Evolutionary conservation across 83 land plant genomes (phyloP).

Genomic region (Isoetes engelmannii): DNA sequence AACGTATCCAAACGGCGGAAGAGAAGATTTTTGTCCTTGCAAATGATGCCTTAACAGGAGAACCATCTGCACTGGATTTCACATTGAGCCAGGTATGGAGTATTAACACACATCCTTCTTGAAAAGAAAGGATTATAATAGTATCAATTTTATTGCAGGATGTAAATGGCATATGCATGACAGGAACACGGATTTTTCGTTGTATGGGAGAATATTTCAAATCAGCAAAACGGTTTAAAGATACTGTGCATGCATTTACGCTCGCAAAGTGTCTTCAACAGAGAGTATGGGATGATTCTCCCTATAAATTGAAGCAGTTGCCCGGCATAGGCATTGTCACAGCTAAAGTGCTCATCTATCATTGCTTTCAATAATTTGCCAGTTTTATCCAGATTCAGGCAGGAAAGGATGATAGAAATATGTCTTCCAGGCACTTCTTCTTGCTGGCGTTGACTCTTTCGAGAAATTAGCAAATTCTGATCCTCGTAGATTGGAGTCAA

Average conservation of each 20-base stretch:
- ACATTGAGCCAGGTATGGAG: slow-evolving; percentile 70
- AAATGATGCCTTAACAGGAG: slow-evolving; percentile 94
- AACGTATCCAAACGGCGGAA: slow-evolving; percentile 80
- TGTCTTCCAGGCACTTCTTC: slow-evolving; percentile 61
- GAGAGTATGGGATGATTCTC: slow-evolving; percentile 89
- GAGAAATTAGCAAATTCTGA: slow-evolving; percentile 68
- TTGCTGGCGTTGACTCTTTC: slow-evolving; percentile 69
- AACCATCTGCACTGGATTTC: slow-evolving; percentile 73
- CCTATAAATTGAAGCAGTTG: slow-evolving; percentile 84
- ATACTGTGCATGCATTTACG: slow-evolving; percentile 13
- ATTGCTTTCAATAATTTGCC: neutral
- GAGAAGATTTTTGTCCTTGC: slow-evolving; percentile 87
- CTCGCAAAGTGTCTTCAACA: slow-evolving; percentile 79
- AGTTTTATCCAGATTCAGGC: neutral
- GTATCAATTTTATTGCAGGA: slow-evolving; percentile 43
- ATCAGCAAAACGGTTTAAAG: slow-evolving; percentile 52
- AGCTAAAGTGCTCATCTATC: slow-evolving; percentile 60
- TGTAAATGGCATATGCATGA: slow-evolving; percentile 59
- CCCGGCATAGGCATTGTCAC: slow-evolving; percentile 94
- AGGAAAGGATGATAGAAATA: neutral
- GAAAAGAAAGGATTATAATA: neutral
- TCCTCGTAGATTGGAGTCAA: slow-evolving; percentile 80
- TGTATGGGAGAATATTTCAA: slow-evolving; percentile 92
- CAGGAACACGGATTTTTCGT: slow-evolving; percentile 74
- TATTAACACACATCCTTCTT: neutral